Conservation (phyloP, 306 rosid genomes). For the Acacia confusa region DNA sequence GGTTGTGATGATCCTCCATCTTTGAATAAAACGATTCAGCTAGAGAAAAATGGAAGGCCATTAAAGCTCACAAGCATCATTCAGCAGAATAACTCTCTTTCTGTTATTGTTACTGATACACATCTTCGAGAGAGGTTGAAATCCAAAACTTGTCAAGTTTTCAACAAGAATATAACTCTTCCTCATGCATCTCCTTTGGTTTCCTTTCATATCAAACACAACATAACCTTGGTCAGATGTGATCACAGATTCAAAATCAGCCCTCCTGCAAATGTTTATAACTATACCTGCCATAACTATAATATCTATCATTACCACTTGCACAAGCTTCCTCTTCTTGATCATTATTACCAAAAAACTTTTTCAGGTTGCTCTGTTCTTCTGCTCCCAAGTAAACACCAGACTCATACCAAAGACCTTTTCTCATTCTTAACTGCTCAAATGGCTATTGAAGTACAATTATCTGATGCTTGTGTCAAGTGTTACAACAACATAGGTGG, state of each 20-base stretch:
- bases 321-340: background rate
- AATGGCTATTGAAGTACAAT: background rate
- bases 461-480: slow-evolving; percentile 15
- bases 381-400: slow-evolving; percentile 24
- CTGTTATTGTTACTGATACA: background rate
- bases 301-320: background rate
- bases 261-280: background rate
- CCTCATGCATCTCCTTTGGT: background rate
- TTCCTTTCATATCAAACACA: background rate
- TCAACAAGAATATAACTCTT: background rate
- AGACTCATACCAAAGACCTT: background rate
- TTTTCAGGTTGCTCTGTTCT: slow-evolving; percentile 15
- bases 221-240: background rate
- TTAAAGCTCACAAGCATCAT: background rate
- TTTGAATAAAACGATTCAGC: background rate
- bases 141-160: background rate
- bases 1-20: background rate
- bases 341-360: background rate
- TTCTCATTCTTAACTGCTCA: background rate
- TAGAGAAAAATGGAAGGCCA: slow-evolving; percentile 2
- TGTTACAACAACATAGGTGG: slow-evolving; percentile 20
- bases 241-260: background rate
- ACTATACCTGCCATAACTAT: background rate
- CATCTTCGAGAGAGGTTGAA: background rate
- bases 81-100: background rate